Evolutionary conservation across 1,284 basidiomycete species (phyloP).

Genomic region (Puccinia polysora): DNA sequence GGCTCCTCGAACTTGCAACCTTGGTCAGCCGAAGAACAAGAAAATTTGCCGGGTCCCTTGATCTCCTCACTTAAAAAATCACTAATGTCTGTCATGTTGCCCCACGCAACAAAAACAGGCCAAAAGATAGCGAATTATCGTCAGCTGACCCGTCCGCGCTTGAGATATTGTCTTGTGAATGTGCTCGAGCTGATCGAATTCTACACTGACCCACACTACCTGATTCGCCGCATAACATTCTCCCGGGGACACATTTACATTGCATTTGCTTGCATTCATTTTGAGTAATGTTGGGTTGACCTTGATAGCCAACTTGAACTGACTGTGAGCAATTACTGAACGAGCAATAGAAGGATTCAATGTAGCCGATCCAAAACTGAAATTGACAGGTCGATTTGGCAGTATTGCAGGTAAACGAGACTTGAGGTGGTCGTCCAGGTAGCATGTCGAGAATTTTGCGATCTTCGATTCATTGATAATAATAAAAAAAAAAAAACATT

Average conservation of each 20-base stretch:
- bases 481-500: conserved; percentile 15
- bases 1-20: conserved; percentile 85
- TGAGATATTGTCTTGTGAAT: too few relatives aligned
- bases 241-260: conserved; percentile 82
- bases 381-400: conserved; percentile 68
- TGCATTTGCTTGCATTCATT: conserved; percentile 77
- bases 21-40: conserved; percentile 65
- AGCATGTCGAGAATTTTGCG: conserved; percentile 84
- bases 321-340: conserved; percentile 64
- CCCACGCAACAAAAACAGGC: too few relatives aligned
- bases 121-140: too few relatives aligned
- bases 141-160: too few relatives aligned
- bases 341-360: conserved; percentile 93
- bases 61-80: conserved; percentile 88
- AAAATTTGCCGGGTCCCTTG: conserved; percentile 81
- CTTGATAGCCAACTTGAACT: conserved; percentile 59
- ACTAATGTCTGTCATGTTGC: conserved; percentile 87
- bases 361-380: conserved; percentile 92
- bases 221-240: conserved; percentile 91
- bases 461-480: conserved; percentile 58
- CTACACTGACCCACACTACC: conserved; percentile 86
- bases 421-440: conserved; percentile 80
- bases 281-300: conserved; percentile 62
- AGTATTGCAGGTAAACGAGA: conserved; percentile 80
- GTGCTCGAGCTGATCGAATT: too few relatives aligned